Percentiles rank a stretch among this genome's conserved stretches.
phyloP scores from a whole-genome alignment of 192 early-diverging fungal genomes.

The Coemansia sp. region DNA sequence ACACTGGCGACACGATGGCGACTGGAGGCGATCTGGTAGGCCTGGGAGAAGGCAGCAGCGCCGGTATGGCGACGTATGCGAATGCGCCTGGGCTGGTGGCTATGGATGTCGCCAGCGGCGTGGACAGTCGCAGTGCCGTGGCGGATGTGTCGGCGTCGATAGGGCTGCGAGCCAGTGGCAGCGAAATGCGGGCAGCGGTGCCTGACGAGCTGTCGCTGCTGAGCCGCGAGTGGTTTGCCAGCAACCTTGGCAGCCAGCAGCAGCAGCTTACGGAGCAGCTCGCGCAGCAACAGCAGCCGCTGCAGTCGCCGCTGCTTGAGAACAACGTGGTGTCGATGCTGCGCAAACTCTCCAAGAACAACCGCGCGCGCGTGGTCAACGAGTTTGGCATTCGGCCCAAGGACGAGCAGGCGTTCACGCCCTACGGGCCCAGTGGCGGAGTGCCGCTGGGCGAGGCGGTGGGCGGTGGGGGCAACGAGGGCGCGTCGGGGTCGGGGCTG shows the following conservation, averaged over 20 bases:
- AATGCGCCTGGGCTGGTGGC: neutral
- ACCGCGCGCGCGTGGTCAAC: conserved; percentile 14
- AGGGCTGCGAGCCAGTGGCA: neutral
- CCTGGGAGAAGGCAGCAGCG: neutral
- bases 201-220: conserved; percentile 19
- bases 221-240: conserved; percentile 19
- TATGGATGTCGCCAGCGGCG: neutral
- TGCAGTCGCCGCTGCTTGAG: conserved; percentile 37
- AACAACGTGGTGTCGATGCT: conserved; percentile 41
- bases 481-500: conserved; percentile 3
- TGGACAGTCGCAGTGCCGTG: neutral
- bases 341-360: conserved; percentile 44
- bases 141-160: neutral
- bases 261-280: conserved; percentile 1
- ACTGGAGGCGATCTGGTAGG: neutral
- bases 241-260: conserved; percentile 1
- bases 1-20: neutral
- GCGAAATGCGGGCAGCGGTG: conserved; percentile 22
- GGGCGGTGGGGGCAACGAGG: neutral
- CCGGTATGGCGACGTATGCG: neutral
- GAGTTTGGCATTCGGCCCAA: neutral
- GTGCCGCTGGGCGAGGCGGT: neutral
- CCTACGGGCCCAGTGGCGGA: conserved; percentile 3
- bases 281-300: conserved; percentile 6
- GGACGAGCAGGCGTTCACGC: conserved; percentile 6